A percentile compares a stretch with the other conserved stretches of the same genome.
phyloP scores from a whole-genome alignment of 2,329 filamentous ascomycete genomes.

The Trematosphaeria pertusa region DNA sequence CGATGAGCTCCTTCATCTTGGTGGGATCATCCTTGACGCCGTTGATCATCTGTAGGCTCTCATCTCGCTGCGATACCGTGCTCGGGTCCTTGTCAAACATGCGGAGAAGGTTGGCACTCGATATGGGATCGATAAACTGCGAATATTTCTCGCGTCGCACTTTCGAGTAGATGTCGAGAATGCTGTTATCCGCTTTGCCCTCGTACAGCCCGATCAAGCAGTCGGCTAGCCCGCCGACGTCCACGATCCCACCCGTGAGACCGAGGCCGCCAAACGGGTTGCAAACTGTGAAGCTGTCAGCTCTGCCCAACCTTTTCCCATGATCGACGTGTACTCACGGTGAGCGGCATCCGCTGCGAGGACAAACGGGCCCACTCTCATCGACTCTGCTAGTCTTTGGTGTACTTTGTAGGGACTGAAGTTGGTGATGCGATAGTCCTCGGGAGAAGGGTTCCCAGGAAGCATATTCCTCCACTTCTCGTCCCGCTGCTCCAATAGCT shows the following conservation, averaged over 20 bases:
- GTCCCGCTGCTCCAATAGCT: conserved; percentile 59
- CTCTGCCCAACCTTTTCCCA: no score
- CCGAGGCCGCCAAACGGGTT: conserved; percentile 59
- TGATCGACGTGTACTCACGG: no score
- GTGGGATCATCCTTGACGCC: no score
- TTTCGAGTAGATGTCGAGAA: conserved; percentile 17
- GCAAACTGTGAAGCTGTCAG: conserved; percentile 61
- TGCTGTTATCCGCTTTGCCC: conserved; percentile 7
- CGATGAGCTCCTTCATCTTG: no score
- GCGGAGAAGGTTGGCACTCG: conserved; percentile 47
- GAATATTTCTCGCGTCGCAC: conserved; percentile 11
- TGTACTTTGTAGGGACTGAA: conserved; percentile 65
- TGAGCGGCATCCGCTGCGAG: no score
- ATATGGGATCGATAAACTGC: conserved; percentile 16
- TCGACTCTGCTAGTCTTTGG: conserved; percentile 60
- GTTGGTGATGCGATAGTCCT: conserved; percentile 61
- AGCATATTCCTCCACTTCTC: conserved; percentile 62
- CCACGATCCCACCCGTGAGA: conserved; percentile 66
- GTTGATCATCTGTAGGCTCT: no score
- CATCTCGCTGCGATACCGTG: no score
- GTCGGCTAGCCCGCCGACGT: conserved; percentile 64
- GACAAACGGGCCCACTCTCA: conserved; percentile 61
- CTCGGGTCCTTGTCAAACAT: no score
- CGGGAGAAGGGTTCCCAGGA: conserved; percentile 62
- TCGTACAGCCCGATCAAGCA: conserved; percentile 49